Percentiles rank a stretch among this genome's conserved stretches.
phyloP scores from a whole-genome alignment of 2,329 filamentous ascomycete genomes.

The Aureobasidium sp. region DNA sequence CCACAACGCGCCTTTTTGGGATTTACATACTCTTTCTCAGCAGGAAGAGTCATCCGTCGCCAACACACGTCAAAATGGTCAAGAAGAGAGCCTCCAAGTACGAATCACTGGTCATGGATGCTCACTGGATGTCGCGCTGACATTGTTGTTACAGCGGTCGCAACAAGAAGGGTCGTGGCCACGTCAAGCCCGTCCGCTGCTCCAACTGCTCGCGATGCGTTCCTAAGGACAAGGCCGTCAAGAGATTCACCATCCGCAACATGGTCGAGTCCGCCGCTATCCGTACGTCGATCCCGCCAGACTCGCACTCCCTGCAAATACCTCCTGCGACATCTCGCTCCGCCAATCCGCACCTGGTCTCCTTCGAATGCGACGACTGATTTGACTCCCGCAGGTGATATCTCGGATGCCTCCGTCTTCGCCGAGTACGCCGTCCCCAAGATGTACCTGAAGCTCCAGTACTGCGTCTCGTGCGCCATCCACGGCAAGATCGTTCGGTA shows the following conservation, averaged over 20 bases:
- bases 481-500: constrained; percentile 99
- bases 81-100: constrained; percentile 73
- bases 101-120: constrained; percentile 29
- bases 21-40: background rate
- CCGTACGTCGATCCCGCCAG: constrained; percentile 60
- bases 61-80: constrained; percentile 52
- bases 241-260: constrained; percentile 99
- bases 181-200: constrained; percentile 98
- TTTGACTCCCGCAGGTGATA: constrained; percentile 68
- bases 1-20: constrained; percentile 5
- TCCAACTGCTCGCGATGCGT: constrained; percentile 76
- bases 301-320: background rate
- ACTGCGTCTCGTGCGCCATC: constrained; percentile 99
- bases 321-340: background rate
- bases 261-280: constrained; percentile 99
- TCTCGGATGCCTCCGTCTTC: constrained; percentile 99
- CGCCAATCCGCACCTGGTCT: background rate
- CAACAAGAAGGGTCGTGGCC: constrained; percentile 99
- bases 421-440: constrained; percentile 99
- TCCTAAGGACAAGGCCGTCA: constrained; percentile 99
- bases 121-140: constrained; percentile 10
- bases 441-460: constrained; percentile 99
- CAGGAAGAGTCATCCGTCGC: background rate
- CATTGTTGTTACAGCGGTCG: constrained; percentile 62
- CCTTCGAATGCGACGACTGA: constrained; percentile 1